Evolutionary conservation across 495 filamentous ascomycete species (phyloP), one percentile per base, ranked within the genome.

Genomic region (Rostrohypoxylon terebratum): DNA sequence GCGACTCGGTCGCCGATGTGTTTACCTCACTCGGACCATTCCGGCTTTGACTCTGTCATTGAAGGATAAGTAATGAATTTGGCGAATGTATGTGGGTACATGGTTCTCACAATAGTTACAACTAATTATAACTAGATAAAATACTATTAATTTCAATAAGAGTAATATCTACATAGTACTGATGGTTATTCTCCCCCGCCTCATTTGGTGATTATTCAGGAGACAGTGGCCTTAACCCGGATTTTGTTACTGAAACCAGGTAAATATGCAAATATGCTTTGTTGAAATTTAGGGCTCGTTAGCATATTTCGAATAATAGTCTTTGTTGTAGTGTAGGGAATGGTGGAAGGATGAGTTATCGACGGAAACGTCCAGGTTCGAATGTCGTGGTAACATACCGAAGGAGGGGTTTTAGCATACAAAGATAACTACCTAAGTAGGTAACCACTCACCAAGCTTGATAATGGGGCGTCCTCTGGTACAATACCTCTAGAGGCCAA

Each of bases 311-410:
- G 57, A 38, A 42, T 48, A 21, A 18, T 20, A 40, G 69, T 61
- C 63, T 65, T 73, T 68, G 57, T 69, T 9, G 25, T 3, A 51
- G 20, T 3, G 4, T 13, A 4, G 16, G 59, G 14, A 42, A 20
- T 34, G 33, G 44, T 21, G 59, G 59, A 50, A 58, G 34, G 9
- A 21, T 8, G 20, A 23, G 42, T 23, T 23, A 5, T 57, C 45
- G 65, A 74, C 62, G 71, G 51, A 74, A 74, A 66, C 71, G 66
- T 74, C 71, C 40, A 63, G 13, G 20, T n/a, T 20, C 23, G 42
- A 60, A 62, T 14, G 18, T 20, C n/a, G 48, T 63, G 50, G 57
- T 28, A 47, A 23, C 16, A 21, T 14, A 7, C 71, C 66, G 71
- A 73, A 73, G 66, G 36, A 54, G 66, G 71, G 59, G 66, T 63